Conservation (phyloP, 1,284 basidiomycete species). For the Ustilago xerochloae region DNA sequence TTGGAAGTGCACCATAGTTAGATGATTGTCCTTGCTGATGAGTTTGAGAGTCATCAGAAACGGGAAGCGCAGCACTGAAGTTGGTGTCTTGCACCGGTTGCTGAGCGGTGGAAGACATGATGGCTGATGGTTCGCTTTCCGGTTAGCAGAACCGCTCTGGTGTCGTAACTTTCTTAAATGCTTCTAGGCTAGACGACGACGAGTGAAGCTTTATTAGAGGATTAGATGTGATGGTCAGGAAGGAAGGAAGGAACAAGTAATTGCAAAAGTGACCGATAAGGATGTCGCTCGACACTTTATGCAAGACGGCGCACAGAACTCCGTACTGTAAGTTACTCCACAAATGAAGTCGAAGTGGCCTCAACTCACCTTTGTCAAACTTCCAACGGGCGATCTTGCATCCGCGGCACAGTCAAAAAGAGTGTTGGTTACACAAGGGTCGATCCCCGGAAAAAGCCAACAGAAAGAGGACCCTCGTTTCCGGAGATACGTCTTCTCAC, state of each 20-base stretch:
- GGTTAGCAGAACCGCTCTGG: not conserved
- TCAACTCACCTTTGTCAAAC: no score
- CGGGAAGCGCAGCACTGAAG: slow-evolving; percentile 6
- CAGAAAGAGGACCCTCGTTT: not conserved
- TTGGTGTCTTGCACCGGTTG: slow-evolving; percentile 32
- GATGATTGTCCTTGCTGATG: not conserved
- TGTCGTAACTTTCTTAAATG: no score
- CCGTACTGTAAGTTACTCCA: no score
- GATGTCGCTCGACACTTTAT: not conserved
- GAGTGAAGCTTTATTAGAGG: no score
- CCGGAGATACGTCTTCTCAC: not conserved
- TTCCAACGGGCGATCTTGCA: no score
- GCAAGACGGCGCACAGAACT: not conserved
- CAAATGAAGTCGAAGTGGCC: no score
- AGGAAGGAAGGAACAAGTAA: not conserved
- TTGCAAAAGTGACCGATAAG: no score
- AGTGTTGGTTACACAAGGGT: slow-evolving; percentile 3
- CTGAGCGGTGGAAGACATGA: slow-evolving; percentile 1
- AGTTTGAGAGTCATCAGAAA: not conserved
- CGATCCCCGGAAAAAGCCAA: not conserved
- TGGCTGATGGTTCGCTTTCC: not conserved
- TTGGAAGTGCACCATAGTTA: slow-evolving; percentile 5
- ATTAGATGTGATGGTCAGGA: not conserved
- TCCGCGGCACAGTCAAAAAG: no score
- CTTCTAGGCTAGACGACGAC: no score